Evolutionary conservation across 306 rosid genomes (phyloP), one percentile per base, ranked within the genome.

Genomic region (Inga laurina): DNA sequence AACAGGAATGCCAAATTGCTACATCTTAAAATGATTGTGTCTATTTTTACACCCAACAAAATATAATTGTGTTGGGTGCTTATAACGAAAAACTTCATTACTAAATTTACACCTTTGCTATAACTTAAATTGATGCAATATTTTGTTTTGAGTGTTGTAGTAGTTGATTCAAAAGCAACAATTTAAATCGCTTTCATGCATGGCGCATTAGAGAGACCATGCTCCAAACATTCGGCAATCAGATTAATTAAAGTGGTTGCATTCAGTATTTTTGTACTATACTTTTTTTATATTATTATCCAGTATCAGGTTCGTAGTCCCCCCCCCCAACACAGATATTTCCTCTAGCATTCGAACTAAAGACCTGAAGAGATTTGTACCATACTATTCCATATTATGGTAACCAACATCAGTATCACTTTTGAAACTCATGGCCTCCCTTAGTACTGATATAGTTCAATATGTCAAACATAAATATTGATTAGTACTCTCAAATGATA

Each of bases 291-390:
- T 37, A 37, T 37, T 35, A 37, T 37, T 3, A 37, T 4, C 0
- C 0, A 3, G 3, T 32, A 32, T 32, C 34, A 1, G 34, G 39
- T 35, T 37, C 1, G 7, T 37, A 37, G 7, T 1, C 5, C 1
- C 0, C 0, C 0, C 41, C 5, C 7, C 41, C 41, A 37, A 37
- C 5, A 37, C 0, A 0, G 0, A 1, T 5, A 37, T 37, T 37
- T 37, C 5, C 41, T 37, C 8, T 5, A 5, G 0, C 0, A 37
- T 1, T 37, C 7, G 6, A 37, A 37, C 41, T 0, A 1, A 37
- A 37, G 1, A 37, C 7, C 1, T 5, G 7, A 7, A 37, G 7
- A 0, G 41, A 37, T 37, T 37, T 37, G 7, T 37, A 37, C 39
- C 4, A 4, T 5, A 37, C 8, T 8, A 35, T 8, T 4, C 11